These are phyloP conservation scores for Lachancea thermotolerans DNA, from an alignment of 805 yeast genomes.

Conservation along the genomic window DNA sequence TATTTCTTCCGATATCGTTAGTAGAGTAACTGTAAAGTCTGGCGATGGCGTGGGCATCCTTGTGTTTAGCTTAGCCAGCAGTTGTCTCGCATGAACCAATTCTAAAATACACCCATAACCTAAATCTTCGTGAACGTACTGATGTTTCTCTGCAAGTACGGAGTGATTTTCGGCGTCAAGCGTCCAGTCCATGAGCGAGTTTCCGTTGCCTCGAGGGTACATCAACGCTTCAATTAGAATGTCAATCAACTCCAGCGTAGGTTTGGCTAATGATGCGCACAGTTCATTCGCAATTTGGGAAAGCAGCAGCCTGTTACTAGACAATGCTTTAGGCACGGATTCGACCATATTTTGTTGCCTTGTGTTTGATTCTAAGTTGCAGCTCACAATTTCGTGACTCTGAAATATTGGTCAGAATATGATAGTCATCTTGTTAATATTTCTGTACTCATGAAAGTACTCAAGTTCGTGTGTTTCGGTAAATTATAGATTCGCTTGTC, in stretches of 20 bases:
- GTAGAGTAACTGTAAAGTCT: slow-evolving; percentile 6
- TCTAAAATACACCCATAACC: slow-evolving; percentile 24
- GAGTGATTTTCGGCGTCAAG: neutral
- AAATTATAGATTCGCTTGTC: too few species aligned
- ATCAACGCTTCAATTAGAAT: slow-evolving; percentile 22
- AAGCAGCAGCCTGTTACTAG: slow-evolving; percentile 5
- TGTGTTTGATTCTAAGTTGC: too few species aligned
- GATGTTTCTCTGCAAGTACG: neutral
- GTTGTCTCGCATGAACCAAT: slow-evolving; percentile 17
- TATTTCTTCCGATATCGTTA: slow-evolving; percentile 12
- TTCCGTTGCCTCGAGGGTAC: slow-evolving; percentile 19
- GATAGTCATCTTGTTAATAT: too few species aligned
- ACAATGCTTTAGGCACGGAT: neutral
- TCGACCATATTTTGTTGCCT: slow-evolving; percentile 2
- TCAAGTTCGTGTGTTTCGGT: too few species aligned
- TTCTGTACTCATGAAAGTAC: too few species aligned
- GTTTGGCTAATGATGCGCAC: slow-evolving; percentile 16
- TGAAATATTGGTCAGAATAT: too few species aligned
- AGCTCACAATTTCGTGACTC: too few species aligned
- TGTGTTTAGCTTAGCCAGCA: slow-evolving; percentile 7
- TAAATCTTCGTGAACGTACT: slow-evolving; percentile 11
- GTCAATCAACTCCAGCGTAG: slow-evolving; percentile 24
- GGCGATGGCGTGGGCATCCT: neutral
- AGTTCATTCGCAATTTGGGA: slow-evolving; percentile 11
- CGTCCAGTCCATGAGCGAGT: neutral